phyloP scores from a whole-genome alignment of 2,329 filamentous ascomycete genomes.

The Amauroascus verrucosus region DNA sequence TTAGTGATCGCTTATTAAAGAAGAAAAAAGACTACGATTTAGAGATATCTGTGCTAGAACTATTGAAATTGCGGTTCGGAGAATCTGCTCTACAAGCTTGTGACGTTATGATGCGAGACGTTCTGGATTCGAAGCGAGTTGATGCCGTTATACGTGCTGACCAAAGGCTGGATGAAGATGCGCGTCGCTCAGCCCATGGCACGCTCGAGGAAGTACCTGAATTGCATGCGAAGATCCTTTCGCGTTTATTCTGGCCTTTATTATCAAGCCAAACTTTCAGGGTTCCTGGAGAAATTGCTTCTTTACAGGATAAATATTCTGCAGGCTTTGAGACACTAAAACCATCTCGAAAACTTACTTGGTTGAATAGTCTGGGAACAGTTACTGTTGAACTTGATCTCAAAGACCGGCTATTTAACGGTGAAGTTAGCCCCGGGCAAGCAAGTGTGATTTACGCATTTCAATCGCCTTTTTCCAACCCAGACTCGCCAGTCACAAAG shows the following conservation, averaged over 20 bases:
- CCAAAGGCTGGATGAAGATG: constrained; percentile 31
- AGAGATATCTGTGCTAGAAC: constrained; percentile 70
- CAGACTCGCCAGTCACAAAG: constrained; percentile 27
- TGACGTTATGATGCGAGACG: constrained; percentile 94
- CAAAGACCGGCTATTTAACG: constrained; percentile 62
- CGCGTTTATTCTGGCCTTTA: constrained; percentile 85
- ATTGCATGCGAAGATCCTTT: constrained; percentile 76
- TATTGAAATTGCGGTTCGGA: constrained; percentile 81
- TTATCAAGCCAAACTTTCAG: constrained; percentile 49
- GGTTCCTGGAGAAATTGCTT: constrained; percentile 36
- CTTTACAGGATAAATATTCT: constrained; percentile 61
- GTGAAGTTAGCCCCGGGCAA: constrained; percentile 71
- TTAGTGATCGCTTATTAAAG: constrained; percentile 67
- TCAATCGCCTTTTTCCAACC: constrained; percentile 35
- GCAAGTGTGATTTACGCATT: constrained; percentile 83
- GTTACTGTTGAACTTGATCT: constrained; percentile 73
- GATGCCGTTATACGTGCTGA: constrained; percentile 56
- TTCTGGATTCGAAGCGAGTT: constrained; percentile 68
- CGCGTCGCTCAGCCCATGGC: constrained; percentile 16
- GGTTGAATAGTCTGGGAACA: constrained; percentile 72
- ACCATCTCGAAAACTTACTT: constrained; percentile 72
- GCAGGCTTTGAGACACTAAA: constrained; percentile 70
- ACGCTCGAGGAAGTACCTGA: constrained; percentile 30
- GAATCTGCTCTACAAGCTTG: constrained; percentile 79
- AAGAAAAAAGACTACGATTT: constrained; percentile 62